Percentiles rank a stretch among this genome's conserved stretches.
Conservation (phyloP, 805 yeast species). For the Saccharomycopsis vini region DNA sequence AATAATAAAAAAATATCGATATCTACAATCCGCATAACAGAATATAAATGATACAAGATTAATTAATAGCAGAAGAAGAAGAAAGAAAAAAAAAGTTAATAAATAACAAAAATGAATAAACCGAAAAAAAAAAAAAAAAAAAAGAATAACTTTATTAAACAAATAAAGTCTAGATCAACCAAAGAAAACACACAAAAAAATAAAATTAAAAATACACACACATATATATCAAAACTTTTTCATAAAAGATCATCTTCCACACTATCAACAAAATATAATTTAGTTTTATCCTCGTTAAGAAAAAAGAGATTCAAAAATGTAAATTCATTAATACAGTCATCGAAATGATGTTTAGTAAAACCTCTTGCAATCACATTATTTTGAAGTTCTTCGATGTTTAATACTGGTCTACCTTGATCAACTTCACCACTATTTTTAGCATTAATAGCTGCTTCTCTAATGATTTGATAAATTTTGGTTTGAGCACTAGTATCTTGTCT, state of each 20-base stretch:
- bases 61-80: no score
- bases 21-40: no score
- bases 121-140: no score
- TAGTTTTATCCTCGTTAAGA: slow-evolving; percentile 24
- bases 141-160: not conserved
- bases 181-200: not conserved
- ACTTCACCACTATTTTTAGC: slow-evolving; percentile 29
- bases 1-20: no score
- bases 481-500: slow-evolving; percentile 58
- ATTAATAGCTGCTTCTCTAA: slow-evolving; percentile 46
- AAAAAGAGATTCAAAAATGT: slow-evolving; percentile 68
- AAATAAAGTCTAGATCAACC: not conserved
- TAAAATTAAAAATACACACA: not conserved
- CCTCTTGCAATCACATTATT: slow-evolving; percentile 71
- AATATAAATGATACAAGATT: no score
- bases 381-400: slow-evolving; percentile 41
- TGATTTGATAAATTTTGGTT: slow-evolving; percentile 63
- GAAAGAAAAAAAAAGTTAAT: no score
- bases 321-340: slow-evolving; percentile 69
- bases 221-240: no score
- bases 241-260: not conserved
- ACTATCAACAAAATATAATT: slow-evolving; percentile 14
- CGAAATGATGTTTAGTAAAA: slow-evolving; percentile 70
- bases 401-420: slow-evolving; percentile 24
- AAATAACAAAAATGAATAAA: not conserved